These are phyloP conservation scores for Microdochium bolleyi DNA, from an alignment of 2,329 filamentous ascomycete species.

Conservation along the genomic window DNA sequence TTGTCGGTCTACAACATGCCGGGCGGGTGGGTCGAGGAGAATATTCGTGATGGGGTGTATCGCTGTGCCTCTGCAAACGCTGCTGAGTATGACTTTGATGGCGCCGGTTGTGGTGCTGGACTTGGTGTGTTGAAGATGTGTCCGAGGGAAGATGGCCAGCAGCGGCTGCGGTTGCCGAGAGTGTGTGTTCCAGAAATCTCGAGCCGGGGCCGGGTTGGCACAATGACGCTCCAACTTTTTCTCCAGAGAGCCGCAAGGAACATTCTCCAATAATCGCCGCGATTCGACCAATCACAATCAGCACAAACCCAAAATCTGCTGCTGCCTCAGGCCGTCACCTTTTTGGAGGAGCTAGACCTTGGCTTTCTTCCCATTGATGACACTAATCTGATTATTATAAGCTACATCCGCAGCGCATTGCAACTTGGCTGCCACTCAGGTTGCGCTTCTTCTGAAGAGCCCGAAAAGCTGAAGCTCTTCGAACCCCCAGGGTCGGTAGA, in stretches of 20 bases:
- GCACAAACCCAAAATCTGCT: conserved; percentile 2
- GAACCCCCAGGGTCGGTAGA: too few relatives aligned
- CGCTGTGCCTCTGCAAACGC: not conserved
- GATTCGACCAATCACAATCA: conserved; percentile 1
- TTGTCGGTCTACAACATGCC: not conserved
- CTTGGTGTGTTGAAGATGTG: not conserved
- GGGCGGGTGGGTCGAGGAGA: not conserved
- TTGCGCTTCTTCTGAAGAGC: too few relatives aligned
- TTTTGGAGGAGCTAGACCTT: too few relatives aligned
- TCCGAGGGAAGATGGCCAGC: not conserved
- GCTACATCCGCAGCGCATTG: not conserved
- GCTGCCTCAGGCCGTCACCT: not conserved
- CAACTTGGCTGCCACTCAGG: too few relatives aligned
- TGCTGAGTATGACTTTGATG: not conserved
- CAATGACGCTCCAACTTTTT: conserved; percentile 22
- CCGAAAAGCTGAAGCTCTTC: too few relatives aligned
- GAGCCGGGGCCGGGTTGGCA: conserved; percentile 6
- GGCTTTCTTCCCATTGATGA: too few relatives aligned
- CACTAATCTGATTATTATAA: not conserved
- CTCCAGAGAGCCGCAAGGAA: conserved; percentile 4
- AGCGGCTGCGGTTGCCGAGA: not conserved
- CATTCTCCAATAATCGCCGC: conserved; percentile 5
- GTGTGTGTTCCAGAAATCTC: conserved; percentile 1
- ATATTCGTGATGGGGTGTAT: not conserved
- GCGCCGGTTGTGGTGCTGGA: not conserved